Evolutionary conservation across 441 rosid genomes (phyloP), one percentile per base, ranked within the genome.

Genomic region (Euphorbia schlechtendalii): DNA sequence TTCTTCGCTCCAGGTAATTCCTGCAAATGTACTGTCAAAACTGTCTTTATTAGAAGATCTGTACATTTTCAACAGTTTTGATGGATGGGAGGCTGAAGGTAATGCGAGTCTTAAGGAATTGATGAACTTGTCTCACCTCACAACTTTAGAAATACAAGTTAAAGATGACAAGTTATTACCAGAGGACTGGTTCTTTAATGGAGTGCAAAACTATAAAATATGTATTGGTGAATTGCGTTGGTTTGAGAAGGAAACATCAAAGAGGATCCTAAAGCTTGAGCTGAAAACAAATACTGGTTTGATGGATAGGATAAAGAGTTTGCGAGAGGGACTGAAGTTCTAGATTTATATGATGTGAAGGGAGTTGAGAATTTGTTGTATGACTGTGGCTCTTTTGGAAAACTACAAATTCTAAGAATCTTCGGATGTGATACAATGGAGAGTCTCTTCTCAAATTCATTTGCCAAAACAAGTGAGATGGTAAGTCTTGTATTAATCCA

Each of bases 41-140:
- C 66, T 81, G 43, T 10, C 53, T 15, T 12, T 1, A 0, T 43
- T 78, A 28, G 79, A 78, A 63, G 77, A 67, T 3, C 12, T 75
- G 49, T 67, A 61, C 18, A 63, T 70, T 17, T 25, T 1, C n/a
- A 22, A 28, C 0, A 51, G 71, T 27, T 69, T 32, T 54, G 5
- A 10, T 3, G 3, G 18, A 0, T 78, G 81, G 81, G 78, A 49
- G 22, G 18, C 30, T 1, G 15, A 56, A 46, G 70, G 58, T 0
- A 71, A 58, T 43, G 72, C 65, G 51, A 18, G 56, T n/a, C 56
- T 71, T 8, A 46, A 13, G 20, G 70, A 71, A 40, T 51, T 71
- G 38, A 60, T 38, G 10, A 36, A 25, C 5, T 22, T 63, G 52
- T 3, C 5, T 9, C 12, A n/a, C 12, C 52, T 73, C 4, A 43